phyloP scores from a whole-genome alignment of 2,329 filamentous ascomycete genomes.

The Aschersonia sp. region DNA sequence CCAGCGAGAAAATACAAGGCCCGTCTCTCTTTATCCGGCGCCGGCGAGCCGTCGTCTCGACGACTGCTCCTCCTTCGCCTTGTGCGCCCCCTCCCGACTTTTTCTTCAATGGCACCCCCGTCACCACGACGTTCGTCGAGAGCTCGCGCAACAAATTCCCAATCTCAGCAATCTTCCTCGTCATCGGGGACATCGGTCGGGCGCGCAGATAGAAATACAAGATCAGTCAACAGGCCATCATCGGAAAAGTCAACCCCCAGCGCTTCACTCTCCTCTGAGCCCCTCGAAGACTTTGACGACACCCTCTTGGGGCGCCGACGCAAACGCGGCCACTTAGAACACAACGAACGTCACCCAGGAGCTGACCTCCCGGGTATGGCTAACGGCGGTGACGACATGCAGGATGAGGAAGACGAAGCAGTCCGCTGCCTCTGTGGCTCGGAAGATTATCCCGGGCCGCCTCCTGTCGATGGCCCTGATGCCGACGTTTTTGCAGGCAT shows the following conservation, averaged over 20 bases:
- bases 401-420: slow-evolving; percentile 74
- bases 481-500: slow-evolving; percentile 42
- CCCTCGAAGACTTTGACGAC: slow-evolving; percentile 53
- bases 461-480: slow-evolving; percentile 46
- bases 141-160: slow-evolving; percentile 66
- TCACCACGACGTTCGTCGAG: slow-evolving; percentile 82
- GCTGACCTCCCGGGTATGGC: slow-evolving; percentile 33
- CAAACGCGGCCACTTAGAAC: slow-evolving; percentile 59
- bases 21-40: slow-evolving; percentile 6
- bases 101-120: slow-evolving; percentile 42
- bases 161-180: slow-evolving; percentile 63
- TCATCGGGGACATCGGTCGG: slow-evolving; percentile 60
- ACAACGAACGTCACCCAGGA: slow-evolving; percentile 29
- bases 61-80: background rate
- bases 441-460: slow-evolving; percentile 84
- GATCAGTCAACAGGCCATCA: slow-evolving; percentile 56
- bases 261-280: slow-evolving; percentile 56
- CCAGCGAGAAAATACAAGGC: background rate
- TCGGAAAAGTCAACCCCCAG: slow-evolving; percentile 67
- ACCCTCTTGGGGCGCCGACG: slow-evolving; percentile 62
- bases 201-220: slow-evolving; percentile 60
- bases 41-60: background rate
- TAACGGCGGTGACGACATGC: slow-evolving; percentile 55
- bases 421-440: slow-evolving; percentile 91
- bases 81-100: slow-evolving; percentile 8